These are phyloP conservation scores for Acanthamoeba divionensis DNA, from an alignment of 208 protist species.

Conservation along the genomic window DNA sequence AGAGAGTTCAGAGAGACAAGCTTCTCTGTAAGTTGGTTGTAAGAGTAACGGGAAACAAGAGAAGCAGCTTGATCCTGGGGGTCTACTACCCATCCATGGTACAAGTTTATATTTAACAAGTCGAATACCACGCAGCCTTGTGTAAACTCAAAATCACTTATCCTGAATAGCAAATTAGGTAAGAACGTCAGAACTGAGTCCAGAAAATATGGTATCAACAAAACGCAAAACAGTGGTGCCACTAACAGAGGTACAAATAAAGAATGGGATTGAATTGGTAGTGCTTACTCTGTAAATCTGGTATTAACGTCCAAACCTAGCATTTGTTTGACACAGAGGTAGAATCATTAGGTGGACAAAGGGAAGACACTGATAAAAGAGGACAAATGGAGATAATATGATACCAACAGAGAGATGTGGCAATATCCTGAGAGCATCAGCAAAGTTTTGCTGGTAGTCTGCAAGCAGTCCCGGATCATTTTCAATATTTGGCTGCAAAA, in stretches of 20 bases:
- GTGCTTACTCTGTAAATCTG: not conserved
- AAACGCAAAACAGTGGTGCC: not conserved
- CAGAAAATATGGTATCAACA: not conserved
- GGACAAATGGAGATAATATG: not conserved
- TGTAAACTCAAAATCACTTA: constrained; percentile 13
- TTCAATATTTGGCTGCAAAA: not conserved
- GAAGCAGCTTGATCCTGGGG: not conserved
- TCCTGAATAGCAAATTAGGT: not conserved
- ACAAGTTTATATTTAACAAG: constrained; percentile 4
- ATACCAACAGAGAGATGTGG: constrained; percentile 12
- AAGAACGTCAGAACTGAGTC: not conserved
- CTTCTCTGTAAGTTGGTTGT: constrained; percentile 1
- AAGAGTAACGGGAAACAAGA: not conserved
- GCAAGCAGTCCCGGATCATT: not conserved
- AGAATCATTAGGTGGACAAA: not conserved
- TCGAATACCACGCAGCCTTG: constrained; percentile 26
- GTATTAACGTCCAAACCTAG: not conserved
- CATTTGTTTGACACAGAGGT: not conserved
- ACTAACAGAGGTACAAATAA: not conserved
- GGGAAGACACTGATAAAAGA: not conserved
- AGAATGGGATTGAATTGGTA: not conserved
- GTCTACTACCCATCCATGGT: constrained; percentile 13
- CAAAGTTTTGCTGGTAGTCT: constrained; percentile 5
- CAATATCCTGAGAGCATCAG: not conserved
- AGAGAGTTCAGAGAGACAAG: not conserved